A percentile compares a stretch with the other conserved stretches of the same genome.
These are phyloP conservation scores for Penicillium nordicum DNA, from an alignment of 2,329 filamentous ascomycete genomes.

Conservation along the genomic window DNA sequence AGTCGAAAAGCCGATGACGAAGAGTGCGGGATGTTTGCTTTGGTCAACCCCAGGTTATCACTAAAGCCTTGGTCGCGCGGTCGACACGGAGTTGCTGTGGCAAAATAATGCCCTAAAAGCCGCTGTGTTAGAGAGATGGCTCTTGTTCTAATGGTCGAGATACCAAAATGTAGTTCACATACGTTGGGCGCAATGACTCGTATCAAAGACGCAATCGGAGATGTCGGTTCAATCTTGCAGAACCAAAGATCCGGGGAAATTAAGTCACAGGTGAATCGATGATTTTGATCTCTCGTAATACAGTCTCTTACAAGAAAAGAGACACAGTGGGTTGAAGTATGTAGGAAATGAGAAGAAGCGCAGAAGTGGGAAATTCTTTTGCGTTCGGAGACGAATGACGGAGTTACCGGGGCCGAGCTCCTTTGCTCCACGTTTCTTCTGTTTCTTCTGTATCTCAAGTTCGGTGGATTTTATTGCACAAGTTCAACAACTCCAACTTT, in stretches of 20 bases:
- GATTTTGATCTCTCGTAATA: background rate
- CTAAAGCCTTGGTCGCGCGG: background rate
- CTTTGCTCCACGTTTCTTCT: slow-evolving; percentile 13
- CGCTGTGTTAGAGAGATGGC: background rate
- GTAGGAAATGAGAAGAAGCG: slow-evolving; percentile 11
- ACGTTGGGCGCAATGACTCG: slow-evolving; percentile 3
- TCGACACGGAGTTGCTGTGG: background rate
- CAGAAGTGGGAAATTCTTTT: slow-evolving; percentile 37
- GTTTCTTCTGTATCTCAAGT: slow-evolving; percentile 8
- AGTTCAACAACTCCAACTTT: background rate
- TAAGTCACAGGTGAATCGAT: background rate
- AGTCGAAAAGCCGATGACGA: background rate
- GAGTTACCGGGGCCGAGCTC: slow-evolving; percentile 37
- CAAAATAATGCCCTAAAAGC: background rate
- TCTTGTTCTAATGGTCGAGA: background rate
- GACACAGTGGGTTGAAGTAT: background rate
- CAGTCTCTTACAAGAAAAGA: background rate
- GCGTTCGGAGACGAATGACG: slow-evolving; percentile 35
- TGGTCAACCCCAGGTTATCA: background rate
- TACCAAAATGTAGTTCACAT: background rate
- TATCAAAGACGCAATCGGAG: slow-evolving; percentile 6
- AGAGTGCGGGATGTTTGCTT: background rate
- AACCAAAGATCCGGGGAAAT: background rate
- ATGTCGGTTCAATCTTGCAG: slow-evolving; percentile 16
- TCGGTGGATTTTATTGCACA: background rate